Evolutionary conservation across 2,329 filamentous ascomycete species (phyloP), one percentile per base, ranked within the genome.

Genomic region (Colletotrichum musae): DNA sequence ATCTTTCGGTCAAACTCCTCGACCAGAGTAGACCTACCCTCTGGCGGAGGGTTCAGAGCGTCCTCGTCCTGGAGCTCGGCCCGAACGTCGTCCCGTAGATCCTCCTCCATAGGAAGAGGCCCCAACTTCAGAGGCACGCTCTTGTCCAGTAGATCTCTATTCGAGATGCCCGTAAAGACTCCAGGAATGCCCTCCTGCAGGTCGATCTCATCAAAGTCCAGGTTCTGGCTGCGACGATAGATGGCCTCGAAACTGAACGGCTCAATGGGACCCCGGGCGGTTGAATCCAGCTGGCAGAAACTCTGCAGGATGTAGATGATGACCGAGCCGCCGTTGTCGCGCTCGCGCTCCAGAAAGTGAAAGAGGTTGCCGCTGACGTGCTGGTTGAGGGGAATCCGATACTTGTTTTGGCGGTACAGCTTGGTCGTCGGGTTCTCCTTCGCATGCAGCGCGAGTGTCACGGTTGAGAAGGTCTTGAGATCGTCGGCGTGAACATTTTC

Each of bases 61-160:
- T 99, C 96, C 74, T 96, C 92, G 5, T 97, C 94, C 74, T 93
- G 91, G 1, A 98, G 85, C 73, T 97, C 94, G 5, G 93, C 93
- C 24, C 94, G 91, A 4, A 99, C 91, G 77, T 99, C 96, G 12
- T 92, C 91, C 74, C 93, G 91, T 48, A 97, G 82, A 6, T 97
- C 93, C 16, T 88, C 81, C 59, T 99, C 96, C 87, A 97, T 92
- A 0, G 94, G 93, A 51, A 97, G 81, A 12, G 92, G 91, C 0
- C 95, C 96, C 4, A 99, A 88, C 73, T 91, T 92, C 12, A 99
- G 84, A 5, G 85, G 81, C 3, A 86, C 82, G 24, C 82, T 83
- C 26, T 88, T 86, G 58, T 89, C 86, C 41, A 89, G 81, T 24
- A 91, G 82, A 71, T 91, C 88, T 67, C 86, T 86, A 73, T 91